These are phyloP conservation scores for Biscogniauxia marginata DNA, from an alignment of 2,329 filamentous ascomycete genomes.

Conservation along the genomic window DNA sequence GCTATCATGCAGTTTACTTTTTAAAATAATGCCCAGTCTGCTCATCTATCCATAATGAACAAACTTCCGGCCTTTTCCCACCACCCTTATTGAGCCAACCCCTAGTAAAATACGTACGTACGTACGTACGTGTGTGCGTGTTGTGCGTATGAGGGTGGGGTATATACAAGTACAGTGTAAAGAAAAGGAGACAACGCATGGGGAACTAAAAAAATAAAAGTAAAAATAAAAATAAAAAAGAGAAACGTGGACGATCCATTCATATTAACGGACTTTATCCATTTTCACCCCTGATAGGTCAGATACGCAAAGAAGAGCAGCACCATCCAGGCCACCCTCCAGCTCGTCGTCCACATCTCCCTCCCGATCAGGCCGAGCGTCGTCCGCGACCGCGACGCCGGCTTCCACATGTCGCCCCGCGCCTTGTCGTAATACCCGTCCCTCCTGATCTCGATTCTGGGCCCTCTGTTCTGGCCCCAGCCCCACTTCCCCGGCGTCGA, in stretches of 20 bases:
- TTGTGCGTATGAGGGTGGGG: neutral
- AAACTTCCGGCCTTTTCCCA: neutral
- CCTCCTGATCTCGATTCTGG: conserved; percentile 50
- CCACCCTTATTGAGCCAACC: neutral
- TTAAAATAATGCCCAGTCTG: neutral
- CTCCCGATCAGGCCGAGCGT: conserved; percentile 48
- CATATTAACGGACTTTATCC: neutral
- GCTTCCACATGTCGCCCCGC: conserved; percentile 24
- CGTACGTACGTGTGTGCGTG: neutral
- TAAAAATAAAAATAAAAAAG: neutral
- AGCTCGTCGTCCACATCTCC: conserved; percentile 62
- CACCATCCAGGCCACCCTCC: conserved; percentile 63
- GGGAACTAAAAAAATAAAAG: no score
- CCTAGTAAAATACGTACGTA: no score
- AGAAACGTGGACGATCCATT: neutral
- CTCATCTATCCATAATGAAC: neutral
- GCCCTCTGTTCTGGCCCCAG: conserved; percentile 44
- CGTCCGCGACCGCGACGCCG: conserved; percentile 30
- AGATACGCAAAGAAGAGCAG: conserved; percentile 66
- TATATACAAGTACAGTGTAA: neutral
- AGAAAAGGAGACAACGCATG: neutral
- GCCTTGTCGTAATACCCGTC: conserved; percentile 46
- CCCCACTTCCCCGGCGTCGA: conserved; percentile 39
- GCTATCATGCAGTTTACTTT: neutral
- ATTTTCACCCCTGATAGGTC: conserved; percentile 57